Percentiles rank a stretch among this genome's conserved stretches.
phyloP scores from a whole-genome alignment of 805 yeast species.

The Pichia phayaonensis region DNA sequence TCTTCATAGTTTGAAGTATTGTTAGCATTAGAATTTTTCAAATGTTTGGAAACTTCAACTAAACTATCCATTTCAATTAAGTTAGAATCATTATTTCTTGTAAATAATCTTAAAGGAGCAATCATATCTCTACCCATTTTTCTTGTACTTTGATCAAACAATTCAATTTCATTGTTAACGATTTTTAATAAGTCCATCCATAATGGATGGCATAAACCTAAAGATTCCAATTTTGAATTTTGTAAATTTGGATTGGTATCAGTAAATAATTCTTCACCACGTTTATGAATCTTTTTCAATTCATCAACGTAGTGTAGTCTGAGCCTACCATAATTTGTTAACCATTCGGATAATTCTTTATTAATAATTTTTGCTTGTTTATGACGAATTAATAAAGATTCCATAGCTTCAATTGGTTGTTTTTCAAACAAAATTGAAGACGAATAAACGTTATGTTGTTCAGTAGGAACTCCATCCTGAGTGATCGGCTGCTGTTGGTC shows the following conservation, averaged over 20 bases:
- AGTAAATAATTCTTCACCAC: slow-evolving; percentile 30
- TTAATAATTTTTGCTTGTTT: slow-evolving; percentile 48
- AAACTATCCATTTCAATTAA: slow-evolving; percentile 35
- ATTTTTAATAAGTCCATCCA: slow-evolving; percentile 39
- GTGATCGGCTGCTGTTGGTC: not conserved
- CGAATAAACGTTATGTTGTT: slow-evolving; percentile 27
- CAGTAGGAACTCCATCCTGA: slow-evolving; percentile 5
- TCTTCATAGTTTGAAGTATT: slow-evolving; percentile 38
- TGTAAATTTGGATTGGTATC: slow-evolving; percentile 34
- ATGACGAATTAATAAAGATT: slow-evolving; percentile 49
- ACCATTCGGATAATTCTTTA: slow-evolving; percentile 53
- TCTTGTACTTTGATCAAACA: slow-evolving; percentile 39
- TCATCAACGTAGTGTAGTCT: slow-evolving; percentile 41
- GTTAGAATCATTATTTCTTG: slow-evolving; percentile 43
- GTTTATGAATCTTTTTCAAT: slow-evolving; percentile 33
- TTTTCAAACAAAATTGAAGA: slow-evolving; percentile 31
- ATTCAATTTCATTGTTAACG: slow-evolving; percentile 37
- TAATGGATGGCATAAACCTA: slow-evolving; percentile 36
- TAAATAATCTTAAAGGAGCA: slow-evolving; percentile 44
- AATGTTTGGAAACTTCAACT: slow-evolving; percentile 19
- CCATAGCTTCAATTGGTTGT: slow-evolving; percentile 53
- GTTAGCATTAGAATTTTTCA: slow-evolving; percentile 14
- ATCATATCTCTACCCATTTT: slow-evolving; percentile 49
- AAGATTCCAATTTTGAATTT: slow-evolving; percentile 41
- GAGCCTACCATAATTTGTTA: slow-evolving; percentile 45